Evolutionary conservation across 345 rosid genomes (phyloP), one percentile per base, ranked within the genome.

Genomic region (Bruguiera gymnorhiza): DNA sequence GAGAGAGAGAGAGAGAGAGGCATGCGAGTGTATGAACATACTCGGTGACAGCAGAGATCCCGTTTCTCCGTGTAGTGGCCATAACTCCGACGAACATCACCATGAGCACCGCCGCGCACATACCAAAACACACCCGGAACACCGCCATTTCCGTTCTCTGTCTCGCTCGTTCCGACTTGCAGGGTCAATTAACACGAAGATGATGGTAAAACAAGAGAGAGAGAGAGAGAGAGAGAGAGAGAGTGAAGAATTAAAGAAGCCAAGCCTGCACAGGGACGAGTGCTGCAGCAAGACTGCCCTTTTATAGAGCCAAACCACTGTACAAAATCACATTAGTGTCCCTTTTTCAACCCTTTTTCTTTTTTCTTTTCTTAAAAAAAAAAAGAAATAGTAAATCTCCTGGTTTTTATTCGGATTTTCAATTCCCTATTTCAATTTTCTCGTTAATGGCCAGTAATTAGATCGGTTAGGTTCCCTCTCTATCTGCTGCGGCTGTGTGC

Each of bases 201-300:
- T 5, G 15, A 6, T 8, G 43, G 19, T 20, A 21, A 15, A 16
- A 18, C 24, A 5, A 26, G 8, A 19, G 18, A 68, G 54, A 74
- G 54, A 26, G 60, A 62, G 18, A 68, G 54, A 74, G 54, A 26
- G 60, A 62, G 65, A 57, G 65, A 60, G 50, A 7, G 64, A 8
- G 6, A 46, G 52, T 39, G 19, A 55, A 34, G 8, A 34, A 8
- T 7, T 1, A 61, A 52, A 66, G 72, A 51, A 51, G 78, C 60
- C 46, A 37, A 34, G 78, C 59, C 61, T 63, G 46, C 62, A 78
- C 83, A 62, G 73, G 70, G 81, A 30, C 80, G 73, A 59, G 73
- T 75, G 85, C 82, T 83, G 81, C 88, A 72, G 83, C 80, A 78
- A 72, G 81, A 76, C 82, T 81, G 79, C 76, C 82, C 51, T 79